Conservation (phyloP, 805 yeast genomes). For the Zygotorulaspora chibaensis region DNA sequence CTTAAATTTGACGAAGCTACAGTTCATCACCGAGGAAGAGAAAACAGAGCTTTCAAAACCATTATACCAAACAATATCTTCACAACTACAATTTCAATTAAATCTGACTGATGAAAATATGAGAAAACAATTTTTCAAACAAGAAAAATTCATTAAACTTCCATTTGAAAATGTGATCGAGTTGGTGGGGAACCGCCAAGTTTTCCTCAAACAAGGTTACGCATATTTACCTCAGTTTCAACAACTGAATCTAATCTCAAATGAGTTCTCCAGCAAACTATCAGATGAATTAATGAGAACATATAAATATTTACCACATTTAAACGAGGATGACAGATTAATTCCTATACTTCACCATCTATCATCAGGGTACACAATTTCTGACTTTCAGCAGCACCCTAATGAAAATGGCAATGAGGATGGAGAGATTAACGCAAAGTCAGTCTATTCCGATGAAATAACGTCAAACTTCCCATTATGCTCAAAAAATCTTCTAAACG, state of each 20-base stretch:
- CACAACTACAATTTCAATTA: constrained; percentile 34
- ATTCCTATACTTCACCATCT: constrained; percentile 79
- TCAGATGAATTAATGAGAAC: constrained; percentile 55
- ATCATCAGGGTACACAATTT: constrained; percentile 63
- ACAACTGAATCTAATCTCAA: constrained; percentile 65
- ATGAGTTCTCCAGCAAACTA: constrained; percentile 59
- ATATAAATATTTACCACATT: constrained; percentile 70
- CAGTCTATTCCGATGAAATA: constrained; percentile 51
- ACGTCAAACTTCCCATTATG: constrained; percentile 78
- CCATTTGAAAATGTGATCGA: constrained; percentile 85
- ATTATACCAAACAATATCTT: constrained; percentile 52
- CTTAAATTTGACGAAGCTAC: constrained; percentile 63
- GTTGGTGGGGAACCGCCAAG: constrained; percentile 67
- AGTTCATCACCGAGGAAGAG: constrained; percentile 60
- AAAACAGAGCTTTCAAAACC: constrained; percentile 45
- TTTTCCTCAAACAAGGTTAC: constrained; percentile 60
- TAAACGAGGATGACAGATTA: constrained; percentile 89
- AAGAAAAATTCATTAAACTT: constrained; percentile 71
- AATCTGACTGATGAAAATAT: constrained; percentile 43
- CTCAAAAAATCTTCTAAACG: constrained; percentile 60
- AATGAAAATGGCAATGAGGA: constrained; percentile 30
- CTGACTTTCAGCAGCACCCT: constrained; percentile 43
- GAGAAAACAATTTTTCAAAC: constrained; percentile 45
- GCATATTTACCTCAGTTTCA: constrained; percentile 83
- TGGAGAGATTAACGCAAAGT: constrained; percentile 55